Evolutionary conservation across 495 filamentous ascomycete genomes (phyloP).

Genomic region (Aspergillus taichungensis): DNA sequence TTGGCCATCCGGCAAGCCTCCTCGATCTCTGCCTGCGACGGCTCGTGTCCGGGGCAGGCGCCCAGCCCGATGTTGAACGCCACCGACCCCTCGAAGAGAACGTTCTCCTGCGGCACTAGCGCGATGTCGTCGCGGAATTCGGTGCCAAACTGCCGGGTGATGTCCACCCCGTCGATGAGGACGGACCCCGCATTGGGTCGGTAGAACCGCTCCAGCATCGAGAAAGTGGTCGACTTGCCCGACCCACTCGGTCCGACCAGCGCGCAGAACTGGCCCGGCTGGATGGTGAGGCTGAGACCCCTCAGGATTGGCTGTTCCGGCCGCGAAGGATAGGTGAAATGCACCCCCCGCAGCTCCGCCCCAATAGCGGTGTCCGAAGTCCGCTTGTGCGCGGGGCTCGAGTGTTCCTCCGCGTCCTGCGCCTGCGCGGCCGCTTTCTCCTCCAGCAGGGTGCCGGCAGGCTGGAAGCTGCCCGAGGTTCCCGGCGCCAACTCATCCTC

Average conservation of each 20-base stretch:
- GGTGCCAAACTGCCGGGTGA: conserved; percentile 25
- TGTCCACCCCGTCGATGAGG: conserved; percentile 30
- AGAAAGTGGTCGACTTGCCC: conserved; percentile 53
- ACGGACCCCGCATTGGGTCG: conserved; percentile 30
- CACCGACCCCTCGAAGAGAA: conserved; percentile 44
- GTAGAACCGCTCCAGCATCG: conserved; percentile 53
- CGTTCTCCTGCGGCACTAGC: conserved; percentile 46
- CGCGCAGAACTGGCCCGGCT: conserved; percentile 49
- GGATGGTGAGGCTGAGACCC: conserved; percentile 43
- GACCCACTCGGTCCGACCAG: conserved; percentile 52
- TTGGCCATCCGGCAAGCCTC: conserved; percentile 47
- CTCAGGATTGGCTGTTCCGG: conserved; percentile 44
- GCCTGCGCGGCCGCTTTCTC: conserved; percentile 14
- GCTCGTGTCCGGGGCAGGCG: conserved; percentile 31
- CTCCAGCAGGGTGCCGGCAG: conserved; percentile 8
- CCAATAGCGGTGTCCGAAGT: conserved; percentile 16
- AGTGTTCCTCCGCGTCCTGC: conserved; percentile 13
- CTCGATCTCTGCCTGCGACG: conserved; percentile 43
- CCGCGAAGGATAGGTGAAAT: conserved; percentile 53
- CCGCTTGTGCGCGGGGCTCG: neutral
- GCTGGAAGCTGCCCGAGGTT: conserved; percentile 5
- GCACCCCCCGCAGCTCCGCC: conserved; percentile 44
- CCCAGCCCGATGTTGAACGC: conserved; percentile 47
- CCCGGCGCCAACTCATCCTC: conserved; percentile 19
- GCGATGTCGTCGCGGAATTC: conserved; percentile 42